These are phyloP conservation scores for Antitrichia curtipendula DNA, from an alignment of 225 moss, liverwort and hornwort species.

Conservation along the genomic window DNA sequence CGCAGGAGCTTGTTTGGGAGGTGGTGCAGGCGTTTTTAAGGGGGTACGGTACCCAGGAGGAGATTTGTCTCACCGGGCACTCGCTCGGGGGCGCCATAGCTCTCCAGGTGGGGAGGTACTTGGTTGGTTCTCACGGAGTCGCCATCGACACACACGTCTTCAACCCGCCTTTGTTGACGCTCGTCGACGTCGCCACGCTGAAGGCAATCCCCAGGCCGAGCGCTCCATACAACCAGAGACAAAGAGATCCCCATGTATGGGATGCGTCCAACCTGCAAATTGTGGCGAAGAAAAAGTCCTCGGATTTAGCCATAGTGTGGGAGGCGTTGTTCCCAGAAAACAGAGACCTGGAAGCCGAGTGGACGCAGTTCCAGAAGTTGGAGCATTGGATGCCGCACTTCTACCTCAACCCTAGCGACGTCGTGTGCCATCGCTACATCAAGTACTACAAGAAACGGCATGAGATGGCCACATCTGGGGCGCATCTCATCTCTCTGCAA, in stretches of 20 bases:
- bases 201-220: not conserved
- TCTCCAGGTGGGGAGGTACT: not conserved
- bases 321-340: not conserved
- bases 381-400: not conserved
- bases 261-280: not conserved
- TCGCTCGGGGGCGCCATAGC: slow-evolving; percentile 4
- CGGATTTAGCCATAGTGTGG: not conserved
- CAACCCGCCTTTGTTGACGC: not conserved
- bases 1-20: not conserved
- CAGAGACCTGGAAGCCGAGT: not conserved
- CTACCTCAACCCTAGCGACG: not conserved
- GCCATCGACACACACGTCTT: slow-evolving; percentile 1
- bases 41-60: not conserved
- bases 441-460: not conserved
- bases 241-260: not conserved
- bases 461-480: not conserved
- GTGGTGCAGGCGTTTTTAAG: not conserved
- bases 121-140: not conserved
- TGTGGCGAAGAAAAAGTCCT: not conserved
- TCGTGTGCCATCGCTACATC: not conserved
- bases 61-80: not conserved
- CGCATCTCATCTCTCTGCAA: not conserved
- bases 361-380: not conserved
- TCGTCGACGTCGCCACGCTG: not conserved
- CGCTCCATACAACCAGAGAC: not conserved